phyloP scores from a whole-genome alignment of 192 early-diverging fungal genomes.

The Gonapodya sp. region DNA sequence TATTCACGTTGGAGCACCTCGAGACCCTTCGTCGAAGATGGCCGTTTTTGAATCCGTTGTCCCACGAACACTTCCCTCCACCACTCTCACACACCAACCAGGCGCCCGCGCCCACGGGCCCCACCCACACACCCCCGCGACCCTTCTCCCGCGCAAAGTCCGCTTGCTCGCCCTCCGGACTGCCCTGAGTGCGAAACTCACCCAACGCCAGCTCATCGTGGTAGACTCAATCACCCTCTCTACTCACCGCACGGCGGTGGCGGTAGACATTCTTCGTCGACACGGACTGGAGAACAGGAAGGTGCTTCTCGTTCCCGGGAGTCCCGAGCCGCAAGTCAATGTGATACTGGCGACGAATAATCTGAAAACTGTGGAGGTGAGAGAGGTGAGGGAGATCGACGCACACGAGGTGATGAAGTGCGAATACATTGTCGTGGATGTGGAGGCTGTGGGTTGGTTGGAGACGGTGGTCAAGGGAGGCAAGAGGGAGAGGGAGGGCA shows the following conservation, averaged over 20 bases:
- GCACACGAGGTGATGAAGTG: conserved; percentile 32
- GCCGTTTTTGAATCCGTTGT: too few species aligned
- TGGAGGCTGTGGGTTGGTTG: conserved; percentile 36
- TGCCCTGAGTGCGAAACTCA: conserved; percentile 79
- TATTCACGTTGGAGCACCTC: too few species aligned
- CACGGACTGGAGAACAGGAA: conserved; percentile 25
- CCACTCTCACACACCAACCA: too few species aligned
- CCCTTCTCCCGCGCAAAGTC: conserved; percentile 76
- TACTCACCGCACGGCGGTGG: conserved; percentile 16
- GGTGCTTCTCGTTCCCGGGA: conserved; percentile 35
- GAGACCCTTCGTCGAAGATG: too few species aligned
- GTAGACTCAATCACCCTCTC: conserved; percentile 44
- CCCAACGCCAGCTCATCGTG: conserved; percentile 78
- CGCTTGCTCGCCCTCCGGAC: conserved; percentile 73
- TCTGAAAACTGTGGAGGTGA: conserved; percentile 14
- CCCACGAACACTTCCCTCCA: too few species aligned
- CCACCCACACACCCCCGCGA: conserved; percentile 70
- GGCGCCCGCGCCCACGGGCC: conserved; percentile 83
- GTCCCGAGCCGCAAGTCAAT: not conserved
- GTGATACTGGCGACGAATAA: conserved; percentile 25
- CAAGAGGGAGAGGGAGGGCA: not conserved
- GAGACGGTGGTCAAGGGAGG: conserved; percentile 25
- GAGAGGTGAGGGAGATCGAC: conserved; percentile 21
- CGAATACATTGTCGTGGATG: conserved; percentile 37
- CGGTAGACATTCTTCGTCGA: conserved; percentile 19